These are phyloP conservation scores for Colletotrichum tanaceti DNA, from an alignment of 2,329 filamentous ascomycete species.

Conservation along the genomic window DNA sequence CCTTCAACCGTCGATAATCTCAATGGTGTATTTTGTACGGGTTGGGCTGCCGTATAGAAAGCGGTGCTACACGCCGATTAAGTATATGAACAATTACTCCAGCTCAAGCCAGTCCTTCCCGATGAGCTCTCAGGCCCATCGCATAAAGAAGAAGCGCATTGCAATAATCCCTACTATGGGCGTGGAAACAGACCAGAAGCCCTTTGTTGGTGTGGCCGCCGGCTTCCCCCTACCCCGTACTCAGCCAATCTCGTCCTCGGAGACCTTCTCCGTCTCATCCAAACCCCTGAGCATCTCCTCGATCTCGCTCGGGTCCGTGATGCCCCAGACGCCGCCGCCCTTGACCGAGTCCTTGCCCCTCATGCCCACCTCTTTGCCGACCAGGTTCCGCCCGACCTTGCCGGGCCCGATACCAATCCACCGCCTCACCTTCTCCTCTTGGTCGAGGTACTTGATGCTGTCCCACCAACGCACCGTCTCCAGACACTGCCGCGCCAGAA, in stretches of 20 bases:
- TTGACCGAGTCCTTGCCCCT: conserved; percentile 80
- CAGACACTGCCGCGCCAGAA: conserved; percentile 84
- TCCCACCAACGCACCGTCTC: conserved; percentile 97
- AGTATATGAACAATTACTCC: conserved; percentile 16
- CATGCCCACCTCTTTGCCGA: conserved; percentile 95
- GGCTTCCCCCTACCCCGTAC: no score
- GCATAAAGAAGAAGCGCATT: conserved; percentile 4
- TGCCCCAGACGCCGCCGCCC: conserved; percentile 92
- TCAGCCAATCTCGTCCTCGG: conserved; percentile 60
- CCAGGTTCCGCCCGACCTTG: conserved; percentile 91
- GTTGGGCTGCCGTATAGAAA: background rate
- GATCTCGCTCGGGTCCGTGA: conserved; percentile 82
- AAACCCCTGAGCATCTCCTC: conserved; percentile 74
- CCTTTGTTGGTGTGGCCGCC: background rate
- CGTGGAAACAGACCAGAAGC: background rate
- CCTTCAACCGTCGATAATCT: background rate
- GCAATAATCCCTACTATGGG: background rate
- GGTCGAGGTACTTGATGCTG: conserved; percentile 88
- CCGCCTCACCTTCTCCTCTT: conserved; percentile 81
- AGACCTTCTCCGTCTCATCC: conserved; percentile 70
- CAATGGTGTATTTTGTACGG: conserved; percentile 7
- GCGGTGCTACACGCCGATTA: conserved; percentile 16
- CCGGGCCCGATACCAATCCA: conserved; percentile 95
- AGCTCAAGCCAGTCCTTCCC: conserved; percentile 3
- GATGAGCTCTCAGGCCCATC: conserved; percentile 11